A percentile compares a stretch with the other conserved stretches of the same genome.
phyloP scores from a whole-genome alignment of 257 asterid species.

The Apocynum venetum region DNA sequence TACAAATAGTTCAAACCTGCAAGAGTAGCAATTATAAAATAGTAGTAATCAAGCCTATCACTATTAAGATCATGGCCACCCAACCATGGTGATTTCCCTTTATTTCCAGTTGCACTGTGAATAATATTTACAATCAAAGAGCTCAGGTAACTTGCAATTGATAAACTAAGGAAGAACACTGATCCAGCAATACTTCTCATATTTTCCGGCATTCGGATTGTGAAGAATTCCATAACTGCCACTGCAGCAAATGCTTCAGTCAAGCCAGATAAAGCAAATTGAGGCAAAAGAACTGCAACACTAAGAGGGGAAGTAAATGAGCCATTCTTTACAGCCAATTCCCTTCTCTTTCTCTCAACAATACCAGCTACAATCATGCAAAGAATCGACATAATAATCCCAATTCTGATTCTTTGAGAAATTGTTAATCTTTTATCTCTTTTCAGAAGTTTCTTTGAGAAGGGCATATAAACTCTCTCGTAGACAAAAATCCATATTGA shows the following conservation, averaged over 20 bases:
- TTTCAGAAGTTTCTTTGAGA: slow-evolving; percentile 29
- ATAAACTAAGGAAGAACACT: slow-evolving; percentile 50
- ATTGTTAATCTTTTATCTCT: slow-evolving; percentile 36
- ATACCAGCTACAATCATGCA: slow-evolving; percentile 63
- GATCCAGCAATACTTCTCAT: slow-evolving; percentile 65
- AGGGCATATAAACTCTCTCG: slow-evolving; percentile 45
- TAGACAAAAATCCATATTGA: slow-evolving; percentile 65
- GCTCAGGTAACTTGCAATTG: slow-evolving; percentile 53
- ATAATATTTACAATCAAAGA: slow-evolving; percentile 45
- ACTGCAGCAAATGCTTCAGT: slow-evolving; percentile 66
- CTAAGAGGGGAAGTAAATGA: slow-evolving; percentile 51
- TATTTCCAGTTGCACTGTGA: slow-evolving; percentile 24
- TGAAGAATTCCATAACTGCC: slow-evolving; percentile 61
- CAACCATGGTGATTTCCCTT: slow-evolving; percentile 47
- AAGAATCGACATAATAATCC: slow-evolving; percentile 50
- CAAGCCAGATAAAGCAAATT: slow-evolving; percentile 51
- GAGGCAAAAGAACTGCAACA: slow-evolving; percentile 48
- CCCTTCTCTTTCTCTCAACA: slow-evolving; percentile 45
- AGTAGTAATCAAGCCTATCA: slow-evolving; percentile 62
- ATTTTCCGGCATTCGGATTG: slow-evolving; percentile 48
- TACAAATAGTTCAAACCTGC: slow-evolving; percentile 47
- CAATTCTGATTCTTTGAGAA: slow-evolving; percentile 37
- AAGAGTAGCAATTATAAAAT: slow-evolving; percentile 43
- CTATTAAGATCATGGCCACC: slow-evolving; percentile 63
- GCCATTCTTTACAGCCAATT: slow-evolving; percentile 26